Percentiles rank a stretch among this genome's conserved stretches.
These are phyloP conservation scores for Petrea volubilis DNA, from an alignment of 257 asterid genomes.

Conservation along the genomic window DNA sequence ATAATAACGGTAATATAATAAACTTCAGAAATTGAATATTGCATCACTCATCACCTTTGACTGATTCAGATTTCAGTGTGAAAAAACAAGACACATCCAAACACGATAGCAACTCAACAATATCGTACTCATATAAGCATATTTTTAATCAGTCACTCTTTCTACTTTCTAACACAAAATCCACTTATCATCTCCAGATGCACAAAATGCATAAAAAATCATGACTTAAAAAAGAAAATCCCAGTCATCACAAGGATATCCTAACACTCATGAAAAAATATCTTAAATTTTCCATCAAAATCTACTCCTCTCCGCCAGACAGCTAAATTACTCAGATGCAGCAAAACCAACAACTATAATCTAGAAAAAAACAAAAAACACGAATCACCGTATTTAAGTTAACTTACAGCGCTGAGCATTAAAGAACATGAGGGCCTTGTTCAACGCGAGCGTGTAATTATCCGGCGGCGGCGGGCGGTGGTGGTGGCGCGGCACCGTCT, in stretches of 20 bases:
- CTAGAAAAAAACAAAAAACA: neutral
- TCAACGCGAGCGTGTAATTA: constrained; percentile 83
- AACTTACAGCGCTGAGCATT: constrained; percentile 92
- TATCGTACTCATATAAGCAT: neutral
- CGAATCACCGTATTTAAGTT: neutral
- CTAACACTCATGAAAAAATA: neutral
- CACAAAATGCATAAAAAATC: neutral
- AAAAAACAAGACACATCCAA: neutral
- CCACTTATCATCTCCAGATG: neutral
- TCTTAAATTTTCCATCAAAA: neutral
- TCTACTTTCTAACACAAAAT: constrained; percentile 1
- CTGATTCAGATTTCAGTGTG: neutral
- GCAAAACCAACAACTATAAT: neutral
- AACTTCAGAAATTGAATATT: neutral
- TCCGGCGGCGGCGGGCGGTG: constrained; percentile 78
- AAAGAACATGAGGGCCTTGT: constrained; percentile 91
- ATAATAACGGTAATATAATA: neutral
- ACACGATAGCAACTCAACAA: neutral
- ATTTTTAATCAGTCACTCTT: neutral
- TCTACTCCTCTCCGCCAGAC: neutral
- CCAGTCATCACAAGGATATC: neutral
- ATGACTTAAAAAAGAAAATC: neutral
- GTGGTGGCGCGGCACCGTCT: constrained; percentile 81
- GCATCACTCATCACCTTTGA: neutral
- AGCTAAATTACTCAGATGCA: constrained; percentile 14